These are phyloP conservation scores for Leucosporidium creatinivorum DNA, from an alignment of 768 basidiomycete species.

Conservation along the genomic window DNA sequence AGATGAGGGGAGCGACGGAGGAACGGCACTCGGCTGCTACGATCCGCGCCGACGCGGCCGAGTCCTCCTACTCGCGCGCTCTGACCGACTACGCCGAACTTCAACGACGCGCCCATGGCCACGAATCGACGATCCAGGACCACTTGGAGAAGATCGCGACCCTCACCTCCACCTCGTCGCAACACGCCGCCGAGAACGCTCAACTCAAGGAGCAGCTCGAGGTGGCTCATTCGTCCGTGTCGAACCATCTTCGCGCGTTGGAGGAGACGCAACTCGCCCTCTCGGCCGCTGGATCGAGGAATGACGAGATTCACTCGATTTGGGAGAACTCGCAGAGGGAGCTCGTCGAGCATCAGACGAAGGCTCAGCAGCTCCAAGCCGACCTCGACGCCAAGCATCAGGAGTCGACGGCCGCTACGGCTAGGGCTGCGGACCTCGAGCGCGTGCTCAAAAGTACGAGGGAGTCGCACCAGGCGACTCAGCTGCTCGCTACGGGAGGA, in stretches of 20 bases:
- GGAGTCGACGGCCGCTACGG: slow-evolving; percentile 8
- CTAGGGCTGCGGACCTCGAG: slow-evolving; percentile 26
- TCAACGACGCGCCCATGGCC: slow-evolving; percentile 54
- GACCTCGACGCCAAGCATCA: slow-evolving; percentile 17
- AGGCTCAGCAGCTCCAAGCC: slow-evolving; percentile 20
- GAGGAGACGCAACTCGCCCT: slow-evolving; percentile 78
- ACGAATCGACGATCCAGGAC: slow-evolving; percentile 65
- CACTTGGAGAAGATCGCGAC: slow-evolving; percentile 65
- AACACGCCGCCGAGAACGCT: slow-evolving; percentile 69
- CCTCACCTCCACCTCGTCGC: slow-evolving; percentile 66
- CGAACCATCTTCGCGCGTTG: slow-evolving; percentile 78
- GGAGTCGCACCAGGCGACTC: slow-evolving; percentile 30
- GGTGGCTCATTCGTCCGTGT: slow-evolving; percentile 60
- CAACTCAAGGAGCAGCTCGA: slow-evolving; percentile 61
- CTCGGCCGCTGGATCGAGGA: slow-evolving; percentile 63
- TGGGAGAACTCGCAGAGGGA: slow-evolving; percentile 64
- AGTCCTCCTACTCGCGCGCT: slow-evolving; percentile 58
- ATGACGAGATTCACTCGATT: slow-evolving; percentile 68
- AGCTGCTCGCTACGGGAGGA: slow-evolving; percentile 24
- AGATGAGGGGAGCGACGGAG: slow-evolving; percentile 66
- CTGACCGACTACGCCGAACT: slow-evolving; percentile 62
- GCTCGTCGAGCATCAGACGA: slow-evolving; percentile 47
- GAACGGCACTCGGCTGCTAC: slow-evolving; percentile 65
- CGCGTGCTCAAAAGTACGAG: slow-evolving; percentile 21
- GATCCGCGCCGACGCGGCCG: slow-evolving; percentile 66